A percentile compares a stretch with the other conserved stretches of the same genome.
These are phyloP conservation scores for Malus hybrid DNA, from an alignment of 331 rosid genomes.

Conservation along the genomic window DNA sequence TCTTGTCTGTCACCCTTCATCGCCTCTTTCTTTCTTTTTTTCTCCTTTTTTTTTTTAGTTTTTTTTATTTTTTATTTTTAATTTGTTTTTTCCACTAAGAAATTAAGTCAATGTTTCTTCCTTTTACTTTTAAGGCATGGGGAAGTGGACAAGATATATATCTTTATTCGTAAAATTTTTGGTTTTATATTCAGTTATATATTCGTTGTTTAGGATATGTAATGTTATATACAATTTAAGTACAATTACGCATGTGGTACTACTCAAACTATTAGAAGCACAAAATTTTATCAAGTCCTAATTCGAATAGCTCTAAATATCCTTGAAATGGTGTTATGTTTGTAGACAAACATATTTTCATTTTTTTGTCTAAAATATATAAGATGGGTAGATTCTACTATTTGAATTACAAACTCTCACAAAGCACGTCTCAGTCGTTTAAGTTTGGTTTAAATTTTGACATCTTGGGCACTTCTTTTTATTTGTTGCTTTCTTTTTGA, in stretches of 20 bases:
- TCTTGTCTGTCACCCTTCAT: not conserved
- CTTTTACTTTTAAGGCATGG: too few species aligned
- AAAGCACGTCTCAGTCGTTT: accelerated
- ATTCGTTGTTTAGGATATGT: too few species aligned
- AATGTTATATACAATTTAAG: too few species aligned
- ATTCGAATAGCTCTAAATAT: too few species aligned
- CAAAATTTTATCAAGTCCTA: not conserved
- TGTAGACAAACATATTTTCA: not conserved
- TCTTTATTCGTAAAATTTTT: too few species aligned
- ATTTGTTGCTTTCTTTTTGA: not conserved
- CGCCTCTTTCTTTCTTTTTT: not conserved
- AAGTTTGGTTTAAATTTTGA: too few species aligned
- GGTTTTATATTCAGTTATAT: too few species aligned
- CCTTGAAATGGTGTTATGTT: not conserved
- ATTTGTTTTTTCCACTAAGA: not conserved
- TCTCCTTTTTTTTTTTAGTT: not conserved
- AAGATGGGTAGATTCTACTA: too few species aligned
- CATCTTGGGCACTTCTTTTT: not conserved
- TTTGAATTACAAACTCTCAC: not conserved
- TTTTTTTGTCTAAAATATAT: not conserved
- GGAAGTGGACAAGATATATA: too few species aligned
- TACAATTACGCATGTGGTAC: not conserved
- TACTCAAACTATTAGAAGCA: not conserved
- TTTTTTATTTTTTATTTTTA: not conserved
- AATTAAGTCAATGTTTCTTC: not conserved